Conservation (phyloP, 148 eudicot species). For the Polygonum maritimum region DNA sequence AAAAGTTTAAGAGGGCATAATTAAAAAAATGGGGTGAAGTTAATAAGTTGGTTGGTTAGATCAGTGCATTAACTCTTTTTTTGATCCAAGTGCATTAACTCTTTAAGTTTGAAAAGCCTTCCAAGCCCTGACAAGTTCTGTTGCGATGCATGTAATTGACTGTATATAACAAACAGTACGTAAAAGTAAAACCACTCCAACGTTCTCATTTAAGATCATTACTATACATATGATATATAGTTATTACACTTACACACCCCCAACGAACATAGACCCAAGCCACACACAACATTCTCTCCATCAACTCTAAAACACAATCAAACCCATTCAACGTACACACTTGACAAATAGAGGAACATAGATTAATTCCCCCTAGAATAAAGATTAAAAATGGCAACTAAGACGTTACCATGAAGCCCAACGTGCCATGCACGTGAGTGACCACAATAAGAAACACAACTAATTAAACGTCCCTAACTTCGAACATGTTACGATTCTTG, state of each 20-base stretch:
- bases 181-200: neutral
- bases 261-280: neutral
- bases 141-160: neutral
- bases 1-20: too few relatives aligned
- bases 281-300: neutral
- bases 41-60: too few relatives aligned
- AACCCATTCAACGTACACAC: neutral
- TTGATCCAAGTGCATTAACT: neutral
- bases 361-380: neutral
- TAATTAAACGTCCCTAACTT: constrained; percentile 46
- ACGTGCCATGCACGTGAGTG: constrained; percentile 6
- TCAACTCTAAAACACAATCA: too few relatives aligned
- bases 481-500: constrained; percentile 70
- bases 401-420: neutral
- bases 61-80: neutral
- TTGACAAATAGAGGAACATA: neutral
- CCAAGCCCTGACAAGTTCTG: neutral
- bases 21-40: too few relatives aligned
- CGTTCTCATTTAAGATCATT: neutral
- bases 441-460: neutral
- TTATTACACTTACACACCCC: neutral
- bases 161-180: neutral
- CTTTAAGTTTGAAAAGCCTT: neutral
- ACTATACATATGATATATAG: neutral
- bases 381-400: neutral